Evolutionary conservation across 2,329 filamentous ascomycete genomes (phyloP).

Genomic region (Stachybotrys chartarum): DNA sequence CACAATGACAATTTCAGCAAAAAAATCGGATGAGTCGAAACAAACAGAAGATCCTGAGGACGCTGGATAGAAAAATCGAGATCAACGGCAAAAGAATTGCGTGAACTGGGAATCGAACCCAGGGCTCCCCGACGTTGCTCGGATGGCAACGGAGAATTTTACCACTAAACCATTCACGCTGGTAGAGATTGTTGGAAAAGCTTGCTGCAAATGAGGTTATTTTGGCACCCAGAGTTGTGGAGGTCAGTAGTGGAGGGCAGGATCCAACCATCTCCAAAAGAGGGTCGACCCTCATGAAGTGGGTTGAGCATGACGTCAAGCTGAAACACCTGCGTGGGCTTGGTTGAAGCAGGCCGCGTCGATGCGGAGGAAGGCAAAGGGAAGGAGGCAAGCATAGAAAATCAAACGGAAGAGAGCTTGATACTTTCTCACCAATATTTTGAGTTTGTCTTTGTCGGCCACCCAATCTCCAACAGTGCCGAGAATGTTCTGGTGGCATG

Average conservation of each 20-base stretch:
- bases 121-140: constrained; percentile 22
- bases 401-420: too few relatives aligned
- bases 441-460: not conserved
- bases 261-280: not conserved
- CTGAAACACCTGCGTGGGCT: not conserved
- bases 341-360: too few relatives aligned
- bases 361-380: not conserved
- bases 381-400: too few relatives aligned
- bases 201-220: not conserved
- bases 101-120: constrained; percentile 26
- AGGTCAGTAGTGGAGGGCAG: not conserved
- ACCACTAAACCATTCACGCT: constrained; percentile 27
- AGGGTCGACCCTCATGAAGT: not conserved
- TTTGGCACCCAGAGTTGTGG: not conserved
- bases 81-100: constrained; percentile 6
- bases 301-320: not conserved
- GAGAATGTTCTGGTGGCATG: too few relatives aligned
- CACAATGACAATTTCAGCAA: not conserved
- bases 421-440: not conserved
- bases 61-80: not conserved
- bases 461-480: too few relatives aligned
- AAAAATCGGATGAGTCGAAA: not conserved
- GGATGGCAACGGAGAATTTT: constrained; percentile 27
- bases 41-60: not conserved
- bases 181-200: not conserved